A percentile compares a stretch with the other conserved stretches of the same genome.
Conservation (phyloP, 2,329 filamentous ascomycete genomes). For the Scortechinia acanthostroma region DNA sequence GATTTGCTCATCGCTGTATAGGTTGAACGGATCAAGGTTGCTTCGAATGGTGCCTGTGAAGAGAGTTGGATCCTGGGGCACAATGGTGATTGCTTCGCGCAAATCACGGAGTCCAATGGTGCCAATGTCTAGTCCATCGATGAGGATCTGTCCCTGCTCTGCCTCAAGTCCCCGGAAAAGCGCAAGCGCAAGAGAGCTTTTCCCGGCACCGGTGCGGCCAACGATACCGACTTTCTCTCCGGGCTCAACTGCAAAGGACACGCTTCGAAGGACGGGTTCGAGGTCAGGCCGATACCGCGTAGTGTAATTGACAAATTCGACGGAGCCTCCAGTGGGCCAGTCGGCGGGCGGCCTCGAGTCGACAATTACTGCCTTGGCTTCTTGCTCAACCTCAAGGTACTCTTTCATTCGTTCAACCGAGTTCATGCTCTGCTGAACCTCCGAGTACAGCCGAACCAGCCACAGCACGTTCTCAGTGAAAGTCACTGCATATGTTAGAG, state of each 20-base stretch:
- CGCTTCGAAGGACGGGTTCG: conserved; percentile 54
- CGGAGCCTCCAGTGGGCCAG: conserved; percentile 63
- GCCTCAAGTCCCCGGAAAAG: conserved; percentile 69
- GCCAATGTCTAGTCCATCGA: conserved; percentile 65
- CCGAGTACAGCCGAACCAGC: conserved; percentile 66
- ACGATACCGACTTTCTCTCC: conserved; percentile 73
- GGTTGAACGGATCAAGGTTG: conserved; percentile 67
- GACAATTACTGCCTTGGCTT: conserved; percentile 53
- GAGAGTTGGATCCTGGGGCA: conserved; percentile 68
- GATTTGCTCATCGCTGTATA: conserved; percentile 69
- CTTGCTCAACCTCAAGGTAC: conserved; percentile 69
- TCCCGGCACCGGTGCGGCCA: conserved; percentile 68
- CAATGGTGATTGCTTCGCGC: conserved; percentile 69
- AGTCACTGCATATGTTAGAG: conserved; percentile 10
- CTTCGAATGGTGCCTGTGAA: conserved; percentile 67
- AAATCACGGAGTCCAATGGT: conserved; percentile 65
- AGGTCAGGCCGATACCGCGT: conserved; percentile 64
- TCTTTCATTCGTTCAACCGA: conserved; percentile 71
- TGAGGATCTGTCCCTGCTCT: conserved; percentile 60
- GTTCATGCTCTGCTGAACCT: conserved; percentile 75
- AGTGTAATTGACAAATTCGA: conserved; percentile 62
- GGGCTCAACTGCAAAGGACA: conserved; percentile 60
- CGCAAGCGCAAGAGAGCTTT: conserved; percentile 67
- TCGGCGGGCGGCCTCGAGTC: conserved; percentile 53
- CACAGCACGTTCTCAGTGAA: conserved; percentile 43